Evolutionary conservation across 129 eudicot species (phyloP).

Genomic region (Deinandra increscens): DNA sequence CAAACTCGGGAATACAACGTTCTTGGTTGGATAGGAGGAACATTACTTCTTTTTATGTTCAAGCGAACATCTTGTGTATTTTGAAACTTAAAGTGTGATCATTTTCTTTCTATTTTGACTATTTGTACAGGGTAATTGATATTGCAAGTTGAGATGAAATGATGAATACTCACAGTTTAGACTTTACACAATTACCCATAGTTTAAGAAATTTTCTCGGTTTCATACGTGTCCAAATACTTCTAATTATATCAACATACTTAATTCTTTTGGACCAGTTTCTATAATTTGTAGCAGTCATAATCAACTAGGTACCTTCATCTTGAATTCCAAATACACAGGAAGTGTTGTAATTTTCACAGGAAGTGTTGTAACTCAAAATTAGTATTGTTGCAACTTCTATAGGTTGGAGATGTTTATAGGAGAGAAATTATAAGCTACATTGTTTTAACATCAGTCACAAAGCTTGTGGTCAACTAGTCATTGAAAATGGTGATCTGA

Average conservation of each 20-base stretch:
- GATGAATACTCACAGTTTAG: not conserved
- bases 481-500: too few relatives aligned
- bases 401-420: not conserved
- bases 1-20: too few relatives aligned
- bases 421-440: not conserved
- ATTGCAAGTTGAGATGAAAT: slow-evolving; percentile 4
- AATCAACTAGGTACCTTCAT: slow-evolving; percentile 7
- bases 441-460: not conserved
- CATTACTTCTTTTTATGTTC: not conserved
- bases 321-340: not conserved
- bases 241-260: not conserved
- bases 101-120: not conserved
- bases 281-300: not conserved
- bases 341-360: not conserved
- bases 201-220: not conserved
- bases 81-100: slow-evolving; percentile 7
- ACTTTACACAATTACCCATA: slow-evolving; percentile 1
- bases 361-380: not conserved
- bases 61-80: slow-evolving; percentile 1
- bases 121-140: not conserved
- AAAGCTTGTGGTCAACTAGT: not conserved
- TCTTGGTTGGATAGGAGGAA: too few relatives aligned
- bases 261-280: not conserved
- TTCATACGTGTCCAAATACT: not conserved
- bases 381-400: not conserved